Base-by-base conservation (phyloP, 495 filamentous ascomycete genomes). In the Penicillium crystallinum region DNA sequence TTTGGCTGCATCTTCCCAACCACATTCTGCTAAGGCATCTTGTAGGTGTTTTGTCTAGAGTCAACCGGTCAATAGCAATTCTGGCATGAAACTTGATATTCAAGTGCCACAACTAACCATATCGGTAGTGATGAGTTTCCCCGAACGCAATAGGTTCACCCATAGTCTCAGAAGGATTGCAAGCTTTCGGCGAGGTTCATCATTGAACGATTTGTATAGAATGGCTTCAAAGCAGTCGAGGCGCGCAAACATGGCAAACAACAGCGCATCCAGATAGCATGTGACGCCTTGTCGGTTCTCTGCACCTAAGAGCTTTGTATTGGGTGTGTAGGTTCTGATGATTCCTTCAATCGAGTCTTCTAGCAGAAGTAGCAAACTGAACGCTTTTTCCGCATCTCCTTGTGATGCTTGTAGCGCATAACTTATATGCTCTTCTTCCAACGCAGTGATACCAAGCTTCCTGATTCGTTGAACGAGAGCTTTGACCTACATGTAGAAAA, bases 161-260 rank as follows among this genome's bases (percentile, higher is more conserved):
- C 93, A 98, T 23, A 97, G 69, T 52, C 93, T 80, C 11, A 97
- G 66, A 36, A 95, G 59, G 5, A 81, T 81, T 1, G 84, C 85
- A 37, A 98, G 72, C 56, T 80, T 87, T 49, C 80, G 82, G 58
- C 87, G 81, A 15, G 85, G 75, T 55, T 89, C 83, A 39, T 83
- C 79, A 37, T 54, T 63, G 52, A 87, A 87, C 3, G 72, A 77
- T 43, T 88, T 86, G 62, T 84, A 84, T 41, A 97, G 71, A 70
- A 97, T 95, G 22, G 86, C 87, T 62, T 98, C 93, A 64, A 96
- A 98, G 58, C 88, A 89, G 40, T 86, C 84, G 22, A 96, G 72
- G 47, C 88, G 82, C 9, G 89, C 87, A 65, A 98, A 98, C 92
- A 98, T 96, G 51, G 93, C 88, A 61, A 96, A 97, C 2, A 98